A percentile compares a stretch with the other conserved stretches of the same genome.
Conservation (phyloP, 2,329 filamentous ascomycete species). For the Bipolaris bicolor region DNA sequence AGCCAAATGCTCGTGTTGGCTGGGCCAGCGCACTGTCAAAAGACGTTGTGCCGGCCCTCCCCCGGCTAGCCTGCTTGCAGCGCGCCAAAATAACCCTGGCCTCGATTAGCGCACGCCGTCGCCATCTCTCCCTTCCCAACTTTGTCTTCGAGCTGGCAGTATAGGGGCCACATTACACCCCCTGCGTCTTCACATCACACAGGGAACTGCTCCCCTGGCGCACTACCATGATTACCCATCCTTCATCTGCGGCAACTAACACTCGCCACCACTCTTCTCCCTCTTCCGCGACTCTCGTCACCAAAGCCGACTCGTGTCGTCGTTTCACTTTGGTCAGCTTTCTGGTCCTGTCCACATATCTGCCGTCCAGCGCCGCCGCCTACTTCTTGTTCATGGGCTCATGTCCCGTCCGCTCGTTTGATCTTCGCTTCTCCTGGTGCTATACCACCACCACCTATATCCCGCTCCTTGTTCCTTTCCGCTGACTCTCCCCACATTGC, state of each 20-base stretch:
- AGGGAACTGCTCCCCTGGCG: conserved; percentile 35
- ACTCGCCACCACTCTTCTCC: conserved; percentile 35
- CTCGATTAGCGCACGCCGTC: conserved; percentile 24
- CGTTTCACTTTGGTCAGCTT: conserved; percentile 41
- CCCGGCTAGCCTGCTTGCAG: conserved; percentile 21
- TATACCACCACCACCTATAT: conserved; percentile 30
- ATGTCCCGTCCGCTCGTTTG: conserved; percentile 48
- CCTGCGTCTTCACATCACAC: conserved; percentile 38
- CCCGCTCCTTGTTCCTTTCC: conserved; percentile 37
- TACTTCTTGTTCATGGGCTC: conserved; percentile 28
- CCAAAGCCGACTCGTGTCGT: conserved; percentile 16
- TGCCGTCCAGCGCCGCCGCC: conserved; percentile 20
- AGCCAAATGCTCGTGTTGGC: no score
- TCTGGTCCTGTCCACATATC: conserved; percentile 30
- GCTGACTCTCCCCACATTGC: conserved; percentile 18
- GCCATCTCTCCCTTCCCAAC: conserved; percentile 29
- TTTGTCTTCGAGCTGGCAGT: conserved; percentile 21
- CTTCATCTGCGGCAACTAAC: conserved; percentile 35
- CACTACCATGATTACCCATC: conserved; percentile 30
- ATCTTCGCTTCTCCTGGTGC: conserved; percentile 35
- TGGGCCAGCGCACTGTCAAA: conserved; percentile 12
- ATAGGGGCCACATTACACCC: conserved; percentile 41
- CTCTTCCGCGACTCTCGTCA: conserved; percentile 36
- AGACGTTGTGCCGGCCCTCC: conserved; percentile 15
- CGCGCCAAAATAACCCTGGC: conserved; percentile 21